Conservation (phyloP, 495 filamentous ascomycete species). For the Xylona heveae region DNA sequence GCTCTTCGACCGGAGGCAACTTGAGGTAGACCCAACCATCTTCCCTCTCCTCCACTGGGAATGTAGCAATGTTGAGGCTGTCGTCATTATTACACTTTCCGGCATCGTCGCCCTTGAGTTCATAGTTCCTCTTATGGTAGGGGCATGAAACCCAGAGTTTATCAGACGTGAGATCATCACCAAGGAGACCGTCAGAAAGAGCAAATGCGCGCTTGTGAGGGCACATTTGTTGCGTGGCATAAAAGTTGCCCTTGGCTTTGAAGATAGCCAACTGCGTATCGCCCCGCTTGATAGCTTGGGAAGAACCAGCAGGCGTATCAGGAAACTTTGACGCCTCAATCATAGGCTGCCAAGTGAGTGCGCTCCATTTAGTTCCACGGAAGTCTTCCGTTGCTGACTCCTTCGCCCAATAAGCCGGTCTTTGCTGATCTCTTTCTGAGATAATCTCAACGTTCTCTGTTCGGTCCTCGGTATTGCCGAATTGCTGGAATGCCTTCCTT, state of each 20-base stretch:
- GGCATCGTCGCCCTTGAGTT: constrained; percentile 42
- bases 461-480: constrained; percentile 63
- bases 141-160: constrained; percentile 80
- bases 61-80: constrained; percentile 64
- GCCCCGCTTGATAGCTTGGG: constrained; percentile 59
- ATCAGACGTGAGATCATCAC: constrained; percentile 31
- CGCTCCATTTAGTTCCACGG: constrained; percentile 48
- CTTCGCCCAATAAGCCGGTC: constrained; percentile 71
- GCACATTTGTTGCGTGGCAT: constrained; percentile 96
- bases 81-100: constrained; percentile 65
- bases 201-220: constrained; percentile 89
- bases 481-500: constrained; percentile 61
- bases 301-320: constrained; percentile 46
- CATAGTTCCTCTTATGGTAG: constrained; percentile 83
- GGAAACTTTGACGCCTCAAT: constrained; percentile 52
- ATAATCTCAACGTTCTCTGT: constrained; percentile 51
- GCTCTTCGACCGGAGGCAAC: constrained; percentile 65
- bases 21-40: constrained; percentile 76
- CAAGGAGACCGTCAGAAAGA: constrained; percentile 69
- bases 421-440: constrained; percentile 48
- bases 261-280: constrained; percentile 88
- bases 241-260: constrained; percentile 65
- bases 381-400: constrained; percentile 53
- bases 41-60: constrained; percentile 54
- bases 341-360: constrained; percentile 67